These are phyloP conservation scores for Mollisiaceae sp. DNA, from an alignment of 2,329 filamentous ascomycete species.

Conservation along the genomic window DNA sequence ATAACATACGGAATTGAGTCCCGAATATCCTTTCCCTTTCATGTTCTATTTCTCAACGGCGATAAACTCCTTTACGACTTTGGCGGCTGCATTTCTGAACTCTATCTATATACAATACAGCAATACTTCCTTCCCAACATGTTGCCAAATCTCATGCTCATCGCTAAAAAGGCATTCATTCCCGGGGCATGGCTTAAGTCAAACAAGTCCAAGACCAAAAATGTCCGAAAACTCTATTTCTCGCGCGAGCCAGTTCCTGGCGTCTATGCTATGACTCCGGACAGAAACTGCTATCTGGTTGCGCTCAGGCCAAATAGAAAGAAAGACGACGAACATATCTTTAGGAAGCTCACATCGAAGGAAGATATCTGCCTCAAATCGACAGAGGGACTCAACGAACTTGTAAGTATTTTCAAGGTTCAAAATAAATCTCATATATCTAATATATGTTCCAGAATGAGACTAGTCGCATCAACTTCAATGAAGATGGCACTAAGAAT, in stretches of 20 bases:
- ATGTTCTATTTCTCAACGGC: not conserved
- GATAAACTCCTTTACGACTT: not conserved
- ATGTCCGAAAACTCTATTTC: constrained; percentile 21
- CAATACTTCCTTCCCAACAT: constrained; percentile 7
- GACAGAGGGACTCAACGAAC: not conserved
- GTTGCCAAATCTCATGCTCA: constrained; percentile 23
- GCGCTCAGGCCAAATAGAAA: constrained; percentile 23
- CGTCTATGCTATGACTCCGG: constrained; percentile 24
- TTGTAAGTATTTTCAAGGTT: not conserved
- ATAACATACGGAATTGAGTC: not conserved
- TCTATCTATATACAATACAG: not conserved
- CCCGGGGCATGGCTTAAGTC: constrained; percentile 7
- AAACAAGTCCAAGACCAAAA: not conserved
- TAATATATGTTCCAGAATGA: not conserved
- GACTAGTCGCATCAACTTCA: not conserved
- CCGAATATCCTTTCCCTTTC: not conserved
- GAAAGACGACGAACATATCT: constrained; percentile 24
- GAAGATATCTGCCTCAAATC: not conserved
- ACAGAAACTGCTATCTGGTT: constrained; percentile 24
- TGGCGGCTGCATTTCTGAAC: not conserved
- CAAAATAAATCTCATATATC: too few species aligned
- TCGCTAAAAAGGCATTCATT: constrained; percentile 17
- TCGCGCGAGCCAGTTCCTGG: constrained; percentile 26
- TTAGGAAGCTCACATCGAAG: constrained; percentile 8
- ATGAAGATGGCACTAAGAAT: not conserved